Conservation (phyloP, 2,329 filamentous ascomycete species). For the Stagonosporopsis tanaceti region DNA sequence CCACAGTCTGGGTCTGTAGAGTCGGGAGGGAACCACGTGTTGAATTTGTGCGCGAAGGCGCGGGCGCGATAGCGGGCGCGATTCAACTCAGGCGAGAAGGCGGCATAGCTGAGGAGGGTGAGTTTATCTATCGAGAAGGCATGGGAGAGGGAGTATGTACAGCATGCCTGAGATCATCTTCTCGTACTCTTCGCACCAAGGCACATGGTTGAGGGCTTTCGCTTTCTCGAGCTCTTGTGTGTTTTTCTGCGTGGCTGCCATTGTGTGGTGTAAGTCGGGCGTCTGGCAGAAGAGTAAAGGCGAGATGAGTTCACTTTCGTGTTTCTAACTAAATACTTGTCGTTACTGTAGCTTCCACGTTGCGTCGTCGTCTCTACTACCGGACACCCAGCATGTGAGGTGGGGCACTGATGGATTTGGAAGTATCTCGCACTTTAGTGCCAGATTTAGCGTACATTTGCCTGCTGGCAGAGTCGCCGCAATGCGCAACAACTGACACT, state of each 20-base stretch:
- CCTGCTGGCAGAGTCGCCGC: not conserved
- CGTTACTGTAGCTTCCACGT: not conserved
- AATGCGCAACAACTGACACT: not conserved
- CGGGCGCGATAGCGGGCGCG: constrained; percentile 63
- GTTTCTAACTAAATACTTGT: not conserved
- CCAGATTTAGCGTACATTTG: constrained; percentile 12
- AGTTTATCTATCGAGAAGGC: constrained; percentile 1
- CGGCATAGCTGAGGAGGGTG: constrained; percentile 57
- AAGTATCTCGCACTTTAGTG: constrained; percentile 34
- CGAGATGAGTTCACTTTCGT: not conserved
- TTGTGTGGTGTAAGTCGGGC: constrained; percentile 15
- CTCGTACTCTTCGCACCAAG: constrained; percentile 68
- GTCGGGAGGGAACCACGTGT: constrained; percentile 53
- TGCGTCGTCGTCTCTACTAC: constrained; percentile 4
- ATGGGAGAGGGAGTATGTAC: constrained; percentile 55
- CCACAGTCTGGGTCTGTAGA: constrained; percentile 25
- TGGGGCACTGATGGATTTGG: constrained; percentile 28
- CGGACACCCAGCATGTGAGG: constrained; percentile 5
- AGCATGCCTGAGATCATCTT: constrained; percentile 71
- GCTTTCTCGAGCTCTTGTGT: constrained; percentile 55
- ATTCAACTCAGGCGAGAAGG: constrained; percentile 58
- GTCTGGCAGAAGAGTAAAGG: not conserved
- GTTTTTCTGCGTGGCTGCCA: constrained; percentile 55
- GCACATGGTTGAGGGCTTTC: constrained; percentile 59
- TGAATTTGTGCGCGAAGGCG: constrained; percentile 66